A percentile compares a stretch with the other conserved stretches of the same genome.
Evolutionary conservation across 345 rosid genomes (phyloP).

Genomic region (Salix koriyanagi): DNA sequence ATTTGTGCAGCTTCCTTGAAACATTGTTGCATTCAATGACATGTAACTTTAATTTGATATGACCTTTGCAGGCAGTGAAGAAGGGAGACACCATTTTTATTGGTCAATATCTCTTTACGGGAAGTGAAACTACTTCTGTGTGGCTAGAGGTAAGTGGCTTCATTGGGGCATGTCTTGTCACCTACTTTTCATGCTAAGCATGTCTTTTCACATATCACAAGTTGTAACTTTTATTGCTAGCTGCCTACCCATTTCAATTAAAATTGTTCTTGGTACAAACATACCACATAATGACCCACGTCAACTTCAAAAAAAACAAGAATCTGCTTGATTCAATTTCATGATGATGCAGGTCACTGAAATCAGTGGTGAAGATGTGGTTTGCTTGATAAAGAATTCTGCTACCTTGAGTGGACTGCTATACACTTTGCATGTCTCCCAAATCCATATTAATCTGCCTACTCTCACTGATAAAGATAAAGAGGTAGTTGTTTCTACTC

Average conservation of each 20-base stretch:
- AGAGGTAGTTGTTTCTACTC: conserved; percentile 34
- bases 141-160: conserved; percentile 57
- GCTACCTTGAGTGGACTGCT: conserved; percentile 50
- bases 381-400: conserved; percentile 62
- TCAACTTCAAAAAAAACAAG: neutral
- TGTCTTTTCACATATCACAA: conserved; percentile 1
- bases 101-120: conserved; percentile 69
- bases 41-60: conserved; percentile 7
- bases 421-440: conserved; percentile 67
- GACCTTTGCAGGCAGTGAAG: conserved; percentile 57
- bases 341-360: conserved; percentile 43
- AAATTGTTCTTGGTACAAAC: neutral
- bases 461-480: conserved; percentile 60
- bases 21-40: neutral
- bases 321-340: conserved; percentile 6
- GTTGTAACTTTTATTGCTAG: neutral
- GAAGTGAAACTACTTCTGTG: conserved; percentile 67
- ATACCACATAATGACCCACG: neutral
- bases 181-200: neutral
- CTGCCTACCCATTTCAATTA: neutral
- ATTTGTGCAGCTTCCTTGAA: neutral
- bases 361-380: conserved; percentile 57
- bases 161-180: neutral
- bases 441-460: conserved; percentile 57
- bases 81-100: conserved; percentile 63